Base-by-base conservation (phyloP, 1,284 basidiomycete species). In the Moesziomyces sp. region DNA sequence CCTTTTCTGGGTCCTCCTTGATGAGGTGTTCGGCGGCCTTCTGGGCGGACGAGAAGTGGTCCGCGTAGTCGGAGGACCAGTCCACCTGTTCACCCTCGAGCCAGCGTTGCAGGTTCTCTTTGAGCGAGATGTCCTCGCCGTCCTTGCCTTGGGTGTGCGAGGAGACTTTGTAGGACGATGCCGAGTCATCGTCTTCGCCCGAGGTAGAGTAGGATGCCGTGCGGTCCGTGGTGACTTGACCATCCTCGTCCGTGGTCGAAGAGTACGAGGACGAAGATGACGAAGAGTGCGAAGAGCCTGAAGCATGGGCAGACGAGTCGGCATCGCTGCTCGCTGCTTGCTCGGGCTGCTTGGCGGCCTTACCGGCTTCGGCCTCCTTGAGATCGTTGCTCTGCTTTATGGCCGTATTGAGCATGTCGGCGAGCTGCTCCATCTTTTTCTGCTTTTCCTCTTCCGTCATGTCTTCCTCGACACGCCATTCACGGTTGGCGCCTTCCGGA, bases 61-160 rank as follows among this genome's bases (percentile, higher is more conserved):
- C 44, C 8, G 59, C 55, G 59, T 78, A 77, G 23, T 76, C 61
- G 24, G 55, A 52, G 26, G 60, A 53, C 76, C 77, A 79, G 40
- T 77, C 77, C 33, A 73, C 57, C 19, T 77, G 50, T 52, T 80
- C 77, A n/a, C 72, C 74, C 21, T 71, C 60, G 19, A 80, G 60
- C 77, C 76, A 80, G 45, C 64, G 55, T 26, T 74, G 67, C 16
- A 80, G 67, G 45, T 69, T 63, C 44, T 70, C 68, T 21, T 76
- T 69, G 42, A 80, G 72, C n/a, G 73, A 67, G 16, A 51, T 30
- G 19, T 49, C 26, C 24, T 58, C 58, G 16, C 44, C 52, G 11
- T n/a, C 16, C 18, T 33, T 26, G 18, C 46, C n/a, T 18, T 38
- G 35, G 14, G 51, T 30, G 52, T 58, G 53, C 21, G 65, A 64